A percentile compares a stretch with the other conserved stretches of the same genome.
Evolutionary conservation across 768 basidiomycete species (phyloP).

Genomic region (Naganishia kalamii): DNA sequence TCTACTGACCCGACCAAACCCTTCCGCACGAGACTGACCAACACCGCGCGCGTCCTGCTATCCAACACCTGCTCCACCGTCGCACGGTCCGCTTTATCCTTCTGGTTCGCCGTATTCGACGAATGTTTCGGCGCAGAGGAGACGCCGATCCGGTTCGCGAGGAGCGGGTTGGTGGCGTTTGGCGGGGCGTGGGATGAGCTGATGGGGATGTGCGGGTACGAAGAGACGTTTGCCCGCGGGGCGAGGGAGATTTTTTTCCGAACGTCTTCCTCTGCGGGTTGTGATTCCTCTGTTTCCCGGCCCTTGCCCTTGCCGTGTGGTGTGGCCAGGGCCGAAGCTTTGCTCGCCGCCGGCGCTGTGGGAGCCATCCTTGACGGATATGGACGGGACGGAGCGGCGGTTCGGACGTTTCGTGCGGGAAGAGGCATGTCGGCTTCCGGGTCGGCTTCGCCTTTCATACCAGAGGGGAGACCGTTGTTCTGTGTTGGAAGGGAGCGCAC

Average conservation of each 20-base stretch:
- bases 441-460: constrained; percentile 22
- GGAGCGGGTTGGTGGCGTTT: background rate
- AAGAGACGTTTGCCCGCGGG: constrained; percentile 68
- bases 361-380: constrained; percentile 13
- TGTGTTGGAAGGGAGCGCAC: constrained; percentile 54
- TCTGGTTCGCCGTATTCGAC: constrained; percentile 74
- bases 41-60: constrained; percentile 82
- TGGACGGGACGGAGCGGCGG: constrained; percentile 24
- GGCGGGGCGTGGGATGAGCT: background rate
- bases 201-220: constrained; percentile 61
- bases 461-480: constrained; percentile 55
- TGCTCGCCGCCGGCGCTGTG: background rate
- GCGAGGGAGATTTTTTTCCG: constrained; percentile 46
- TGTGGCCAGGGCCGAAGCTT: background rate
- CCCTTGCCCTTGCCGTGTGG: constrained; percentile 9
- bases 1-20: constrained; percentile 84
- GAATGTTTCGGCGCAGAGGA: constrained; percentile 77
- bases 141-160: constrained; percentile 51
- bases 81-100: constrained; percentile 94
- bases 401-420: constrained; percentile 50
- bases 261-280: constrained; percentile 1
- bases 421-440: constrained; percentile 48
- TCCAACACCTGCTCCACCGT: constrained; percentile 96
- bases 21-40: constrained; percentile 93
- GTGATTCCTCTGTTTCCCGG: background rate